Evolutionary conservation across 148 eudicot genomes (phyloP), one percentile per base, ranked within the genome.

Genomic region (Pharnaceum exiguum): DNA sequence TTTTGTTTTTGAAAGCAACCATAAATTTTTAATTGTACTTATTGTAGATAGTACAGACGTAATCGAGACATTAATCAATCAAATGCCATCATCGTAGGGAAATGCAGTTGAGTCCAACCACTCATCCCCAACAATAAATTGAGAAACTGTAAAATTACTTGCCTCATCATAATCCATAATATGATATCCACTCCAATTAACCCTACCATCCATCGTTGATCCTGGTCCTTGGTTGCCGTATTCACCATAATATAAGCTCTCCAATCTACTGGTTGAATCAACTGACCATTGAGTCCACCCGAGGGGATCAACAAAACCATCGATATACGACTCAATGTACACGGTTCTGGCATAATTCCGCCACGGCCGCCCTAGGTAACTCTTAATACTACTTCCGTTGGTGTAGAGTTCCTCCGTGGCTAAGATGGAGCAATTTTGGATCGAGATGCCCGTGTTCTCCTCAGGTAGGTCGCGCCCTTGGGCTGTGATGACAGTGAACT

Each of bases 91-190:
- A 57, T 91, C 89, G 39, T 89, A 94, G 7, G 99, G 99, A 54
- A 94, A 80, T 7, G 96, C 79, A 28, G 99, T 94, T 22, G 95
- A 89, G 37, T 82, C 82, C 35, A 94, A 62, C 99, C 99, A 94
- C 65, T 94, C 85, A 26, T 82, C 71, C 12, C 96, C 96, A 17
- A 77, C 69, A 33, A 94, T 78, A 38, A 94, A 89, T 46, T 81
- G 54, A 2, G 96, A 79, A 1, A 89, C 96, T 0, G 91, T 89
- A 59, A 89, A 94, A 55, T 80, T 78, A 44, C 60, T 61, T 0
- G 99, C 99, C 10, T 86, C 99, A 17, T 82, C 46, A 53, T 86
- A 85, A 28, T 74, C 85, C 99, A 94, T 86, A 0, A 73, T 57
- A 62, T 82, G 95, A 67, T 68, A 80, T 0, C 99, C 99, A 3